Conservation (phyloP, 768 basidiomycete species). For the Strobilomyces echinocephalus region DNA sequence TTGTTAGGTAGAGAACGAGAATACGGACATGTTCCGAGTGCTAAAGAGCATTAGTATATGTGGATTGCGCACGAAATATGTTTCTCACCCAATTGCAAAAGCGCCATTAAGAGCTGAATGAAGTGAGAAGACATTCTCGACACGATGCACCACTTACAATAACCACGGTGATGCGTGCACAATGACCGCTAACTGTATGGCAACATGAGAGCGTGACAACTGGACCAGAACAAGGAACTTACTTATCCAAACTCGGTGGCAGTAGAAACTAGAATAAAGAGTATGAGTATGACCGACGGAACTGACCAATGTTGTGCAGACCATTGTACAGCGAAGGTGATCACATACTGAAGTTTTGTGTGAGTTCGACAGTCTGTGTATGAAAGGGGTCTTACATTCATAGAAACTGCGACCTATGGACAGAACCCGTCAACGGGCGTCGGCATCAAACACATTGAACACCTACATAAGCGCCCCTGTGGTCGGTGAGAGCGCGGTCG, state of each 20-base stretch:
- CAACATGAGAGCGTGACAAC: neutral
- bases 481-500: neutral
- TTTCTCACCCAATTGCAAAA: slow-evolving; percentile 5
- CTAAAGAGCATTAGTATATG: neutral
- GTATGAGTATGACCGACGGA: neutral
- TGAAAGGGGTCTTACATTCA: slow-evolving; percentile 4
- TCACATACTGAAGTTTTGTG: neutral
- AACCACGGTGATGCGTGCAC: neutral
- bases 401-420: neutral
- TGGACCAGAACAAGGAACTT: neutral
- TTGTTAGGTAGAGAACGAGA: neutral
- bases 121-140: neutral
- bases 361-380: neutral
- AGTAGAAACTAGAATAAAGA: slow-evolving; percentile 9
- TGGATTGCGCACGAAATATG: no score
- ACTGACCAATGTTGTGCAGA: neutral
- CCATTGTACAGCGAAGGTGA: slow-evolving; percentile 11
- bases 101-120: neutral
- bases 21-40: slow-evolving; percentile 8
- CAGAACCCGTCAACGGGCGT: neutral
- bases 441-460: no score
- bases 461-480: slow-evolving; percentile 12
- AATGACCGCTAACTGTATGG: slow-evolving; percentile 1
- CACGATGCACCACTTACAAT: neutral
- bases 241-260: slow-evolving; percentile 20